Evolutionary conservation across 1,284 basidiomycete genomes (phyloP), one percentile per base, ranked within the genome.

Genomic region (Apiotrichum sp.): DNA sequence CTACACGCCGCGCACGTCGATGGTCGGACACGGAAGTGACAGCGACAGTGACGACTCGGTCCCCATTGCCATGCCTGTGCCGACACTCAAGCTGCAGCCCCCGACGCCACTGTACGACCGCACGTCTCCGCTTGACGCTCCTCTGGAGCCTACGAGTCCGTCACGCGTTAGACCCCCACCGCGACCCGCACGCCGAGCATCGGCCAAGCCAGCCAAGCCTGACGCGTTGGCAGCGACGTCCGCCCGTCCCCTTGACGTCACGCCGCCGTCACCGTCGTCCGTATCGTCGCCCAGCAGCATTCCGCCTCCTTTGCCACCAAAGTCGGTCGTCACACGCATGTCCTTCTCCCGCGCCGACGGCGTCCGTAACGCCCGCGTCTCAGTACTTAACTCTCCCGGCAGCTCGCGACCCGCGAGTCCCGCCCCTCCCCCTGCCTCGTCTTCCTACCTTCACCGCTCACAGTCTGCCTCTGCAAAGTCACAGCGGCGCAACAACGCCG

Each of bases 1-100:
- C 44, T 56, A 53, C 45, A 58, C 57, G 13, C 61, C 61, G 0
- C 50, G 53, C 1, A 48, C 53, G 41, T 61, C 59, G 10, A 32
- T 59, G 16, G 8, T 38, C 8, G 36, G 36, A 38, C 13, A 8
- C 8, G 22, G 22, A 22, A 22, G 22, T 22, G 22, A 22, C 22
- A 38, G 36, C 8, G 36, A 38, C 8, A 38, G 36, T 38, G 8
- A 38, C 7, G 36, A 38, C 36, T 22, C 22, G 22, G 22, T 22
- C 22, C 22, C 22, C 22, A 22, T 22, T 2, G 53, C 41, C 3
- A 22, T 61, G 39, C 56, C 54, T 22, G 38, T 55, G 7, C 53
- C 55, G 4, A 29, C 44, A 4, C 52, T 60, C 38, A 40, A 47
- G n/a, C 42, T 61, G 10, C 59, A 61, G 53, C 59, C 59, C 6